These are phyloP conservation scores for Chaetothyriales sp. DNA, from an alignment of 2,329 filamentous ascomycete species.

Conservation along the genomic window DNA sequence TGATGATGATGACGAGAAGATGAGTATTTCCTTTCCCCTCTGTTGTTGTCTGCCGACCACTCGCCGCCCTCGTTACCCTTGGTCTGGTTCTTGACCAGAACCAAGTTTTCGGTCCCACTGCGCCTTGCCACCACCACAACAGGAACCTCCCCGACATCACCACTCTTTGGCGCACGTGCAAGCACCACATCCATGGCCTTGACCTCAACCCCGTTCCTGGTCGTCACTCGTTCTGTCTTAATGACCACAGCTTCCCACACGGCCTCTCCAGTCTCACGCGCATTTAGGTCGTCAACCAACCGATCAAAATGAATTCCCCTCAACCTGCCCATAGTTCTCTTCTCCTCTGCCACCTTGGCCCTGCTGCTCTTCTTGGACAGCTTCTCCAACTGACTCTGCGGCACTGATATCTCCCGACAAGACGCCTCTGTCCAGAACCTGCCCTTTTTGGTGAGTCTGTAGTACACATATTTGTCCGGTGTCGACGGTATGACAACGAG, in stretches of 20 bases:
- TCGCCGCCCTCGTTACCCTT: conserved; percentile 6
- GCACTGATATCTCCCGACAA: conserved; percentile 3
- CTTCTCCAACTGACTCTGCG: conserved; percentile 10
- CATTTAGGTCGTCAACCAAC: conserved; percentile 6
- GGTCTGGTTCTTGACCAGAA: conserved; percentile 4
- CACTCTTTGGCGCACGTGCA: background rate
- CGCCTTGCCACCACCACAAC: background rate
- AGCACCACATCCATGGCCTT: conserved; percentile 14
- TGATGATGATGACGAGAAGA: background rate
- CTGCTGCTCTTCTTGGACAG: conserved; percentile 6
- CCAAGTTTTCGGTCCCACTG: conserved; percentile 1
- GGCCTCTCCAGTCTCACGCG: conserved; percentile 6
- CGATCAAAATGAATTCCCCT: conserved; percentile 8
- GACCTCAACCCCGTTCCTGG: conserved; percentile 4
- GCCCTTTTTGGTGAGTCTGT: conserved; percentile 8
- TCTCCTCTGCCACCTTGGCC: conserved; percentile 9
- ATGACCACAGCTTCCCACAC: conserved; percentile 11
- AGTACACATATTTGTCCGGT: conserved; percentile 9
- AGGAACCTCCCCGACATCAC: too few relatives aligned
- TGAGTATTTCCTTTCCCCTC: background rate
- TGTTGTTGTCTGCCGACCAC: background rate
- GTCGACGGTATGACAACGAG: background rate
- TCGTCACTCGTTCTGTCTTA: conserved; percentile 7
- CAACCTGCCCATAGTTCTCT: conserved; percentile 7
- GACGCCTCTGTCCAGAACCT: conserved; percentile 8